Conservation (phyloP, 2,329 filamentous ascomycete species). For the Aspergillus chevalieri region DNA sequence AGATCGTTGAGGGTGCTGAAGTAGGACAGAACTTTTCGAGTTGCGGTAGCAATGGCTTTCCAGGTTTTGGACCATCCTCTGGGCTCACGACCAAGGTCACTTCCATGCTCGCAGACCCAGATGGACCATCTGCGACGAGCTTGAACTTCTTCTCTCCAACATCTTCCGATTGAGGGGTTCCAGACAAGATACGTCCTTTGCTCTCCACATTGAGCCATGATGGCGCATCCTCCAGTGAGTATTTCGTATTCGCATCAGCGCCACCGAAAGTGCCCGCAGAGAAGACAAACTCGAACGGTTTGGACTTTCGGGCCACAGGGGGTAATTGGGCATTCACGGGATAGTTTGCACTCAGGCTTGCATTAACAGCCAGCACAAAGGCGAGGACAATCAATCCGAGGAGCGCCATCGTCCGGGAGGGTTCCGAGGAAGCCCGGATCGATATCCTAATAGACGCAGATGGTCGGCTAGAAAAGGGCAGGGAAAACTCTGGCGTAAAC, state of each 20-base stretch:
- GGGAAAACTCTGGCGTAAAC: slow-evolving; percentile 7
- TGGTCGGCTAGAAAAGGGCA: slow-evolving; percentile 9
- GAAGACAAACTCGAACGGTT: slow-evolving; percentile 44
- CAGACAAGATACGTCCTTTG: slow-evolving; percentile 58
- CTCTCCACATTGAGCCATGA: slow-evolving; percentile 69
- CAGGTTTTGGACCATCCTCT: slow-evolving; percentile 30
- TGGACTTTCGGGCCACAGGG: slow-evolving; percentile 63
- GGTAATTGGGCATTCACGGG: slow-evolving; percentile 82
- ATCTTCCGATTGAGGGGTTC: slow-evolving; percentile 56
- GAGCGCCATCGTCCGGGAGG: slow-evolving; percentile 21
- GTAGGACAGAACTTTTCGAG: slow-evolving; percentile 30
- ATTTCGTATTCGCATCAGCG: slow-evolving; percentile 51
- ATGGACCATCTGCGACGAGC: slow-evolving; percentile 63
- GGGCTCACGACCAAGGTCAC: slow-evolving; percentile 65
- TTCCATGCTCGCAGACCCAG: slow-evolving; percentile 58
- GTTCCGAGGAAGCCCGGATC: slow-evolving; percentile 1
- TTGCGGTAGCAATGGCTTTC: slow-evolving; percentile 31
- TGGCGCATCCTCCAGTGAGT: slow-evolving; percentile 61
- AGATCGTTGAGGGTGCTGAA: slow-evolving; percentile 34
- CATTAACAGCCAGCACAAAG: slow-evolving; percentile 24
- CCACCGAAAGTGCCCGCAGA: slow-evolving; percentile 63
- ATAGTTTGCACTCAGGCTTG: slow-evolving; percentile 48
- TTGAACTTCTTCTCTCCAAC: slow-evolving; percentile 57
- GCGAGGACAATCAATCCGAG: slow-evolving; percentile 20
- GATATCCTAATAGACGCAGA: background rate